Evolutionary conservation across 2,329 filamentous ascomycete species (phyloP).

Genomic region (Fusarium sp.): DNA sequence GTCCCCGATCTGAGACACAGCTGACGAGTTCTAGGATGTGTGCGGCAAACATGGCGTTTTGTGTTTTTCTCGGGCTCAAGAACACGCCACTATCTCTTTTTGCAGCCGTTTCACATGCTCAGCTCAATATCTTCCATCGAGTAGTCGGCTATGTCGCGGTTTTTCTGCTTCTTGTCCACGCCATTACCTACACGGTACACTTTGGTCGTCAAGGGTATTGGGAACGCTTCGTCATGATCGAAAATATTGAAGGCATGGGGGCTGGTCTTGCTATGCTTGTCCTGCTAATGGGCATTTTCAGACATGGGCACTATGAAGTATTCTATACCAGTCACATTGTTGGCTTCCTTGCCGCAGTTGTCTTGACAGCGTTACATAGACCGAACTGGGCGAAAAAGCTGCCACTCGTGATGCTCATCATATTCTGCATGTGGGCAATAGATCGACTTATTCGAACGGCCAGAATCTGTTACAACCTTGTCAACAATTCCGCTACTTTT

Average conservation of each 20-base stretch:
- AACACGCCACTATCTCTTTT: conserved; percentile 57
- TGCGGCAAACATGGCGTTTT: conserved; percentile 52
- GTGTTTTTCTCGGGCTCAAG: conserved; percentile 57
- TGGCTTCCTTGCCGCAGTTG: conserved; percentile 53
- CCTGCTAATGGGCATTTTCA: conserved; percentile 47
- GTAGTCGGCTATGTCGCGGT: conserved; percentile 55
- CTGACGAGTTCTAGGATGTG: conserved; percentile 52
- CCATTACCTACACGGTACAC: conserved; percentile 46
- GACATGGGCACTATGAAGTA: conserved; percentile 55
- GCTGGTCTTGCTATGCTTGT: conserved; percentile 51
- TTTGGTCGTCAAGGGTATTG: conserved; percentile 40
- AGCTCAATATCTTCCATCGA: conserved; percentile 58
- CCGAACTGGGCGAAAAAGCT: conserved; percentile 51
- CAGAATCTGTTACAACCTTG: neutral
- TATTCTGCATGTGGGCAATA: conserved; percentile 52
- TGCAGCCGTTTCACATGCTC: conserved; percentile 49
- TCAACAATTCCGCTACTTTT: conserved; percentile 46
- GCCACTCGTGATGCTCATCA: conserved; percentile 52
- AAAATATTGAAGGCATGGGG: conserved; percentile 26
- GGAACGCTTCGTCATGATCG: conserved; percentile 3
- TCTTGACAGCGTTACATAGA: conserved; percentile 55
- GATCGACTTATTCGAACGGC: conserved; percentile 55
- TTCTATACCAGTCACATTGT: conserved; percentile 57
- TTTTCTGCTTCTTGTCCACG: conserved; percentile 50
- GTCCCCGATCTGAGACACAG: too few relatives aligned